A percentile compares a stretch with the other conserved stretches of the same genome.
These are phyloP conservation scores for Vachellia pachyceras DNA, from an alignment of 306 rosid genomes.

Conservation along the genomic window DNA sequence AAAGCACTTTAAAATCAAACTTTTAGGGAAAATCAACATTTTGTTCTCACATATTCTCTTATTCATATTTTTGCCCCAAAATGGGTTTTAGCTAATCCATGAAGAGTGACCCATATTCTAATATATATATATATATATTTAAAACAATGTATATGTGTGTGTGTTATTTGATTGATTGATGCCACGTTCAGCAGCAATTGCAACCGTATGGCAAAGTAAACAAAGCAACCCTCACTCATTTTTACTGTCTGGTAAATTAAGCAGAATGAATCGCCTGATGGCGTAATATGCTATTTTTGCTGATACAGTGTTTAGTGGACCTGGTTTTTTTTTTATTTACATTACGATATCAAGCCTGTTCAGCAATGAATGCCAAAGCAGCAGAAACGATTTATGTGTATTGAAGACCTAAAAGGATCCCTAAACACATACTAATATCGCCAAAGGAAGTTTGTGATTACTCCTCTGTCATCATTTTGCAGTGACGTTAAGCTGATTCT, in stretches of 20 bases:
- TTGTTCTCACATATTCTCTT: too few relatives aligned
- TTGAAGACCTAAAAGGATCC: conserved; percentile 16
- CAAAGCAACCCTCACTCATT: too few relatives aligned
- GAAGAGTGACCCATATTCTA: too few relatives aligned
- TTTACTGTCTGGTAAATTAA: too few relatives aligned
- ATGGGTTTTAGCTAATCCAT: too few relatives aligned
- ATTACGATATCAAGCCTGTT: conserved; percentile 32
- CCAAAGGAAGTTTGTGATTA: not conserved
- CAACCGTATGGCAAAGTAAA: not conserved
- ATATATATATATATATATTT: too few relatives aligned
- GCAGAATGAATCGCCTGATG: too few relatives aligned
- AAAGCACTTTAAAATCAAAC: too few relatives aligned
- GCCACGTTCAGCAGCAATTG: not conserved
- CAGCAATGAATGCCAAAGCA: not conserved
- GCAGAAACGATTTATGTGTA: not conserved
- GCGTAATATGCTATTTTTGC: conserved; percentile 22
- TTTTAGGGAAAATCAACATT: too few relatives aligned
- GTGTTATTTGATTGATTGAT: too few relatives aligned
- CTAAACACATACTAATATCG: conserved; percentile 18
- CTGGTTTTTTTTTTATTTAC: conserved; percentile 40
- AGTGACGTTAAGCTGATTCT: conserved; percentile 5
- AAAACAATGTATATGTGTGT: too few relatives aligned
- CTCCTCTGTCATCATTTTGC: conserved; percentile 5
- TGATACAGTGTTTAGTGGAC: conserved; percentile 18
- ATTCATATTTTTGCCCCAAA: too few relatives aligned